Conservation (phyloP, 2,329 filamentous ascomycete species). For the Alternaria atra region DNA sequence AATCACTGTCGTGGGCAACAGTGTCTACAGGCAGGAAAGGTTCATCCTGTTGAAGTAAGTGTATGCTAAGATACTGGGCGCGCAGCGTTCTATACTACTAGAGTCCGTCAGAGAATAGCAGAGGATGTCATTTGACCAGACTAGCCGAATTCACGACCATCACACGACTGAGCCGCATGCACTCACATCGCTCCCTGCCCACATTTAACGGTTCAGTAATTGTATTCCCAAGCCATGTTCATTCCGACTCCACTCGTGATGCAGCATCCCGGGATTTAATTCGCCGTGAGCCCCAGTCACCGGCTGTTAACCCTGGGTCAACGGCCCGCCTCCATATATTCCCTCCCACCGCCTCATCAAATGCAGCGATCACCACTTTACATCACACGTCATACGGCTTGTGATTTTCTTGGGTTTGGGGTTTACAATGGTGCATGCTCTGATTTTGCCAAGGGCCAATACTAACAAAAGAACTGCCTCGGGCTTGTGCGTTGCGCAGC, state of each 20-base stretch:
- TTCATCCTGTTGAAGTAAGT: background rate
- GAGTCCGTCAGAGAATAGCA: conserved; percentile 1
- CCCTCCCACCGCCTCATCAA: conserved; percentile 36
- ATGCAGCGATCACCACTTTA: conserved; percentile 36
- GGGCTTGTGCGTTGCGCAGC: conserved; percentile 11
- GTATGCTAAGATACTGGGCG: conserved; percentile 1
- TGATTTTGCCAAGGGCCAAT: conserved; percentile 32
- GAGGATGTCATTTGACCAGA: conserved; percentile 1
- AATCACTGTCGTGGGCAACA: background rate
- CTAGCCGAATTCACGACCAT: conserved; percentile 4
- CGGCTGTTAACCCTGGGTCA: conserved; percentile 38
- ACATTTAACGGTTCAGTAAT: conserved; percentile 20
- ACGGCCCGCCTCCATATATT: conserved; percentile 44
- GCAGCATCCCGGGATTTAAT: conserved; percentile 29
- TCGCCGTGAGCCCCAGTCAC: conserved; percentile 34
- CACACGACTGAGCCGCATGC: conserved; percentile 23
- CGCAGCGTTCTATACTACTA: background rate
- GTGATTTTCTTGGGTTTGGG: conserved; percentile 8
- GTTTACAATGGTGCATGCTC: conserved; percentile 9
- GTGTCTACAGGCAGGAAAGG: background rate
- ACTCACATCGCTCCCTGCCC: conserved; percentile 14
- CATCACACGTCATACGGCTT: conserved; percentile 21
- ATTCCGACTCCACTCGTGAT: conserved; percentile 16
- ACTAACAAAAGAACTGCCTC: conserved; percentile 19
- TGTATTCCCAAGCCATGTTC: conserved; percentile 17